A percentile compares a stretch with the other conserved stretches of the same genome.
Conservation (phyloP, 164 flowering plant species). For the Santalum album region DNA sequence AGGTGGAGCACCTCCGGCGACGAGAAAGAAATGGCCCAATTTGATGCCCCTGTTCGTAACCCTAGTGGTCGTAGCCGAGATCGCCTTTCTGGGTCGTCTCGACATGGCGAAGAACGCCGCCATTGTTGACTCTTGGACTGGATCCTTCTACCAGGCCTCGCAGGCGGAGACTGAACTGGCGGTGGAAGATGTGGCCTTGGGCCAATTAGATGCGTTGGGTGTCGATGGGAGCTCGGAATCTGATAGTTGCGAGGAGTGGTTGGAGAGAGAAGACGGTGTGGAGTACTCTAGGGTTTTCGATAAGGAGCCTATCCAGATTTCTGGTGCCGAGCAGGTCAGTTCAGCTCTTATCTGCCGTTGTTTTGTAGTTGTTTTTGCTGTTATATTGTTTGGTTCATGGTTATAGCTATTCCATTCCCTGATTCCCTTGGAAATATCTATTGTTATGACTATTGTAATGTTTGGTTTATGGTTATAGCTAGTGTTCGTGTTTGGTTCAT, state of each 20-base stretch:
- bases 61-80: constrained; percentile 63
- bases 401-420: no score
- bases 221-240: constrained; percentile 2
- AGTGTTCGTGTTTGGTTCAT: no score
- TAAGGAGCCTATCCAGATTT: constrained; percentile 56
- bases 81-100: constrained; percentile 66
- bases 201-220: neutral
- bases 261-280: constrained; percentile 65
- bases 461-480: no score
- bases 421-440: no score
- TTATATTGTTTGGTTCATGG: no score
- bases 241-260: constrained; percentile 63
- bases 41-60: constrained; percentile 53
- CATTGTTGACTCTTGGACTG: constrained; percentile 56
- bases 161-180: neutral
- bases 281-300: constrained; percentile 64
- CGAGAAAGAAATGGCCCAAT: constrained; percentile 51
- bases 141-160: constrained; percentile 28
- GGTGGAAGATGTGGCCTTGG: constrained; percentile 1
- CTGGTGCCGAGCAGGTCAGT: no score
- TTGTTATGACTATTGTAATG: no score
- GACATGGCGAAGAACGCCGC: constrained; percentile 66
- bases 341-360: no score
- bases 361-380: no score
- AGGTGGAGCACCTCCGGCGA: constrained; percentile 11